Conservation (phyloP, 2,329 filamentous ascomycete species). For the Fonsecaea multimorphosa region DNA sequence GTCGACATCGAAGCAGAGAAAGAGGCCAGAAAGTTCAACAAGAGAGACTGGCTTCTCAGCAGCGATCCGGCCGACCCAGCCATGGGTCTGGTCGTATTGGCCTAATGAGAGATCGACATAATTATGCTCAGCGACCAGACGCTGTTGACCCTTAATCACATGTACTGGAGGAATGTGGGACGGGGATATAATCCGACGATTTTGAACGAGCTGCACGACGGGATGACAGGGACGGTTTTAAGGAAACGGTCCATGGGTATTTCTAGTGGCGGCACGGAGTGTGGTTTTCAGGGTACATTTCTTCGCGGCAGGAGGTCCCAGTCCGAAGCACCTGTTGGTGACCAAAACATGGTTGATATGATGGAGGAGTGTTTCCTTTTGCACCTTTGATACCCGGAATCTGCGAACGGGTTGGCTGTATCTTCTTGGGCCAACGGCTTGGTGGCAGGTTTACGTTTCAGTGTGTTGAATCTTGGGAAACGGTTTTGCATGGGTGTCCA, state of each 20-base stretch:
- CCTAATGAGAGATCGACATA: conserved; percentile 9
- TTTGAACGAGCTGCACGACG: conserved; percentile 26
- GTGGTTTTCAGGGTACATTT: conserved; percentile 7
- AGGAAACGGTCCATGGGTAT: conserved; percentile 8
- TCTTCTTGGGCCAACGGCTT: background rate
- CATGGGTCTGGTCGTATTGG: conserved; percentile 32
- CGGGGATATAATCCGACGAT: conserved; percentile 8
- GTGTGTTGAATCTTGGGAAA: background rate
- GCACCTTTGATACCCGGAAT: background rate
- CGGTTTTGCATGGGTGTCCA: background rate
- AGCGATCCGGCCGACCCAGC: conserved; percentile 38
- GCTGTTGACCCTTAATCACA: conserved; percentile 13
- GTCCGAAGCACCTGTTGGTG: background rate
- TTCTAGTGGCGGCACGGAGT: background rate
- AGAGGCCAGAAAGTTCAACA: conserved; percentile 39
- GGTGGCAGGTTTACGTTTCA: background rate
- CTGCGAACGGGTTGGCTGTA: background rate
- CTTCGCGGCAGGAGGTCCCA: background rate
- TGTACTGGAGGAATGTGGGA: background rate
- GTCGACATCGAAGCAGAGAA: conserved; percentile 48
- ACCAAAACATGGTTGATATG: conserved; percentile 1
- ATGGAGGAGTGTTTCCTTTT: background rate
- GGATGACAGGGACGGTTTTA: conserved; percentile 11
- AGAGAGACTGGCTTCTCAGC: conserved; percentile 40
- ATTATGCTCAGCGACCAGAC: background rate